Percentiles rank a stretch among this genome's conserved stretches.
Evolutionary conservation across 805 yeast species (phyloP).

Genomic region (Ogataea philodendri): DNA sequence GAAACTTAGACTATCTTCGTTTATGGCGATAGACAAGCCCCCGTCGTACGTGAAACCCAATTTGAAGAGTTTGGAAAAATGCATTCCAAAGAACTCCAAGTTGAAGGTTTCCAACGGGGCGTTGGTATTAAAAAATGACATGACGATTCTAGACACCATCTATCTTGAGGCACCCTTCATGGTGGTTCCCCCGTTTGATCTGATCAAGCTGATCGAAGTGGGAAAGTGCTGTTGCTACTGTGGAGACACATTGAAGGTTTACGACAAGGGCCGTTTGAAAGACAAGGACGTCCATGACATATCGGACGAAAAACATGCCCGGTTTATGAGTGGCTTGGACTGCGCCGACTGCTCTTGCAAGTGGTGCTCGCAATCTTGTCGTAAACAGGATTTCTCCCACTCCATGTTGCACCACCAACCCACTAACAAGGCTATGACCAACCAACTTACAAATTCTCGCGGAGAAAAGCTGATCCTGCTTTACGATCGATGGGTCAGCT

Average conservation of each 20-base stretch:
- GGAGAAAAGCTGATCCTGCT: conserved; percentile 18
- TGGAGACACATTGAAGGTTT: conserved; percentile 33
- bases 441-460: conserved; percentile 15
- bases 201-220: conserved; percentile 25
- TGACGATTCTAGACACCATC: conserved; percentile 20
- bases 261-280: conserved; percentile 31
- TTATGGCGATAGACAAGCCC: conserved; percentile 14
- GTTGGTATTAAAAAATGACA: conserved; percentile 9
- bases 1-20: not conserved
- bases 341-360: conserved; percentile 29
- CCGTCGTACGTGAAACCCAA: conserved; percentile 14
- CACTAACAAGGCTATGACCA: conserved; percentile 30
- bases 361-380: conserved; percentile 34
- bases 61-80: conserved; percentile 6
- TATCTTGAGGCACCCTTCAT: conserved; percentile 33
- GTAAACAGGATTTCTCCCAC: conserved; percentile 29
- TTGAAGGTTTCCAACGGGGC: conserved; percentile 12
- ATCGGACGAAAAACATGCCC: conserved; percentile 26
- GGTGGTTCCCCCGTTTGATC: conserved; percentile 27
- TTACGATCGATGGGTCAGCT: conserved; percentile 26
- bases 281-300: conserved; percentile 17
- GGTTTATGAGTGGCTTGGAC: conserved; percentile 33
- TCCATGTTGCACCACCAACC: conserved; percentile 29
- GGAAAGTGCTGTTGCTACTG: conserved; percentile 35
- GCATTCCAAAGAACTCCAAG: conserved; percentile 15